phyloP scores from a whole-genome alignment of 495 filamentous ascomycete species.

The Chaetomium cochliodes region DNA sequence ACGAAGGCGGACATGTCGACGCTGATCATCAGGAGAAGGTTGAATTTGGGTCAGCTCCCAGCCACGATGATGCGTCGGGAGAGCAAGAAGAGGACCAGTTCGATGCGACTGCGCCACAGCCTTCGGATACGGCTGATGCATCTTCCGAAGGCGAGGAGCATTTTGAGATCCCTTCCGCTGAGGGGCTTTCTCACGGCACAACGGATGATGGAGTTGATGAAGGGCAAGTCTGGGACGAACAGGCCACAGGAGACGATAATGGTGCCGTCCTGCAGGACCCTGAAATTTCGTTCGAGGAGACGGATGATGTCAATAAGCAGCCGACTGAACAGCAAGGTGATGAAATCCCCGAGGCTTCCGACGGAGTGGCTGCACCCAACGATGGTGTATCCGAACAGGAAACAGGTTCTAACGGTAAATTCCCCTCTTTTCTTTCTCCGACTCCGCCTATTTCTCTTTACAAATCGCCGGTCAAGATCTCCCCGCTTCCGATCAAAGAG shows the following conservation, averaged over 20 bases:
- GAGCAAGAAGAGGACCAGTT: not conserved
- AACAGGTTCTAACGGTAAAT: slow-evolving; percentile 31
- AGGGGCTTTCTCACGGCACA: not conserved
- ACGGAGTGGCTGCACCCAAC: slow-evolving; percentile 2
- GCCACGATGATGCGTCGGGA: slow-evolving; percentile 23
- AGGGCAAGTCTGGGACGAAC: slow-evolving; percentile 7
- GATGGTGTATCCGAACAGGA: slow-evolving; percentile 12
- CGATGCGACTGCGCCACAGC: not conserved
- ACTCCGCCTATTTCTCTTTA: not conserved
- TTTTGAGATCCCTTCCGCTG: not conserved
- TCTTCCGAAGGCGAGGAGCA: not conserved
- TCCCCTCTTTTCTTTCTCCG: slow-evolving; percentile 18
- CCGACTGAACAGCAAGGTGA: not conserved
- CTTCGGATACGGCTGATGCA: not conserved
- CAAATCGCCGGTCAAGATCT: not conserved
- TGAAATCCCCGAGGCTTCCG: slow-evolving; percentile 5
- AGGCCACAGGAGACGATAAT: not conserved
- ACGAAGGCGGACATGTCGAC: not conserved
- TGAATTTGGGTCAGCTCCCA: slow-evolving; percentile 21
- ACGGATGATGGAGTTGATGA: not conserved
- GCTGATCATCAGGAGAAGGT: slow-evolving; percentile 28
- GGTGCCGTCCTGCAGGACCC: not conserved
- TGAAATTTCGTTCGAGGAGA: not conserved
- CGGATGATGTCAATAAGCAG: not conserved
- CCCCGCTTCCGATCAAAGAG: not conserved